These are phyloP conservation scores for Hanseniaspora taiwanica DNA, from an alignment of 805 yeast species.

Conservation along the genomic window DNA sequence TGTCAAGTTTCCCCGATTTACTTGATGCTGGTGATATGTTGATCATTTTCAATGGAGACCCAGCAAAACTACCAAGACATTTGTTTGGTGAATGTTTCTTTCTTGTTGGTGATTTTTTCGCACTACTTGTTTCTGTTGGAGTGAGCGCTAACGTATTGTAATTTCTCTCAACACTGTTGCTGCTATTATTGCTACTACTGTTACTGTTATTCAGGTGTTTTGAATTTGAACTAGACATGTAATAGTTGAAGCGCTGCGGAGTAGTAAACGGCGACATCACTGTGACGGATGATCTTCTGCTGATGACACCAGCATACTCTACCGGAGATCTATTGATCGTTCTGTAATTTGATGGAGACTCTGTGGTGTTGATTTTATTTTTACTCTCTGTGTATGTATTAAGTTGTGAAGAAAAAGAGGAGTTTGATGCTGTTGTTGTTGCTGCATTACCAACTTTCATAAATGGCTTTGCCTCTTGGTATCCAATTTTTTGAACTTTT, in stretches of 20 bases:
- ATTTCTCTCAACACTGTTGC: not conserved
- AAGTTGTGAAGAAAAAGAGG: no score
- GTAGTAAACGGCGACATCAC: not conserved
- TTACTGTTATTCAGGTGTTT: not conserved
- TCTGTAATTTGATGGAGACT: not conserved
- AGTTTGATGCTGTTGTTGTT: no score
- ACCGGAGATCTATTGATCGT: not conserved
- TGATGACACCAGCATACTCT: not conserved
- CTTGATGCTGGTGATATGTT: no score
- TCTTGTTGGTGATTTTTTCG: not conserved
- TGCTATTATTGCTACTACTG: not conserved
- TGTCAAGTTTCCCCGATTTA: no score
- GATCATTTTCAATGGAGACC: not conserved
- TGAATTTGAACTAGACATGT: not conserved
- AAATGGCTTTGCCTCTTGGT: slow-evolving; percentile 19
- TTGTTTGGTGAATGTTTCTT: not conserved
- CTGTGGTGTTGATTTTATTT: not conserved
- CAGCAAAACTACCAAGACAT: not conserved
- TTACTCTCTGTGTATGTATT: not conserved
- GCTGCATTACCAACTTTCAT: slow-evolving; percentile 21
- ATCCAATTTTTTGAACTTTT: slow-evolving; percentile 18
- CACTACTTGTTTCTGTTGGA: not conserved
- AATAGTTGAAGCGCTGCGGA: slow-evolving; percentile 1
- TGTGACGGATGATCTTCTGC: not conserved
- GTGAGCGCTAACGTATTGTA: not conserved